These are phyloP conservation scores for Colletotrichum camelliae DNA, from an alignment of 2,329 filamentous ascomycete genomes.

Conservation along the genomic window DNA sequence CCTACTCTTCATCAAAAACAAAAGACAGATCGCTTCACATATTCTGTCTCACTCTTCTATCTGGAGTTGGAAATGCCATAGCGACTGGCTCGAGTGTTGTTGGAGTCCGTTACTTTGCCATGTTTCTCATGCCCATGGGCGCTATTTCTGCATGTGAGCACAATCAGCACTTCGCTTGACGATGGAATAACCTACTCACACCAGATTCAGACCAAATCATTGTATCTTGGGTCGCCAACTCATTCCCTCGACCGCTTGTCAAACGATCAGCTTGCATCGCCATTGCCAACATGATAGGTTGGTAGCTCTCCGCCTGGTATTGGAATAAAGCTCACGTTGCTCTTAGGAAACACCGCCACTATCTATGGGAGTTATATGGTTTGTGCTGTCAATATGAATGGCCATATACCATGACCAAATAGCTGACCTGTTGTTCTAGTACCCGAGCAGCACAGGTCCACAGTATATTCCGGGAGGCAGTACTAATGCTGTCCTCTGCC, in stretches of 20 bases:
- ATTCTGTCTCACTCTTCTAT: slow-evolving; percentile 54
- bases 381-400: neutral
- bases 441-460: slow-evolving; percentile 42
- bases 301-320: neutral
- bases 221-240: slow-evolving; percentile 72
- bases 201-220: slow-evolving; percentile 52
- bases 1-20: slow-evolving; percentile 58
- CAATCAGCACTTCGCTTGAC: neutral
- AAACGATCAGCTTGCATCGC: slow-evolving; percentile 70
- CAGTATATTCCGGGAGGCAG: slow-evolving; percentile 59
- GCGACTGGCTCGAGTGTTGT: slow-evolving; percentile 55
- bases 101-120: slow-evolving; percentile 63
- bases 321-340: neutral
- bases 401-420: neutral
- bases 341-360: slow-evolving; percentile 57
- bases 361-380: slow-evolving; percentile 38
- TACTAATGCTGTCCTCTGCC: slow-evolving; percentile 66
- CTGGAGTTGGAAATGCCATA: slow-evolving; percentile 60
- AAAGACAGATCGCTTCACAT: slow-evolving; percentile 64
- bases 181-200: neutral
- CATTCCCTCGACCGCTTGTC: slow-evolving; percentile 72
- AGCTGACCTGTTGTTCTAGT: slow-evolving; percentile 33
- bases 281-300: slow-evolving; percentile 64
- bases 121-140: slow-evolving; percentile 66
- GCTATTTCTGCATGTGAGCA: slow-evolving; percentile 50